phyloP scores from a whole-genome alignment of 306 rosid genomes.

The Mimosa pudica region DNA sequence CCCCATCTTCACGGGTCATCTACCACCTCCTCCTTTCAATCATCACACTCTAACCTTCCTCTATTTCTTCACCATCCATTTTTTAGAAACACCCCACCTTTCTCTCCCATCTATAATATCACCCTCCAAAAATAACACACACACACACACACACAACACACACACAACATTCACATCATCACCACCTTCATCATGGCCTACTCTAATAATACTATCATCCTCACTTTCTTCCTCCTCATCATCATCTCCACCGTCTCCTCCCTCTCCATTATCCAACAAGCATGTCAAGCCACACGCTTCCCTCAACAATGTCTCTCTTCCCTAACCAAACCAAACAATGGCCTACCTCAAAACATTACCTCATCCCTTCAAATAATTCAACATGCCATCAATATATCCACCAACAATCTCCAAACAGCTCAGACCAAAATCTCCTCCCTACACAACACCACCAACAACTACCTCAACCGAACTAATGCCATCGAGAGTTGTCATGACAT shows the following conservation, averaged over 20 bases:
- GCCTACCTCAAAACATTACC: constrained; percentile 42
- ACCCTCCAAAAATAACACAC: background rate
- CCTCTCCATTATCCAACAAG: constrained; percentile 36
- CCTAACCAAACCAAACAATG: constrained; percentile 29
- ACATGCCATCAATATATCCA: constrained; percentile 49
- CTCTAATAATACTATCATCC: background rate
- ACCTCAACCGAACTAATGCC: constrained; percentile 63
- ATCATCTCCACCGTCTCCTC: constrained; percentile 6
- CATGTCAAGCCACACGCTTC: constrained; percentile 83
- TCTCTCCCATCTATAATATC: background rate
- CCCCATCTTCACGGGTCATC: background rate
- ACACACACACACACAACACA: too few species aligned
- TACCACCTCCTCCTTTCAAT: background rate
- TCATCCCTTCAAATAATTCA: constrained; percentile 50
- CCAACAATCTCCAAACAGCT: constrained; percentile 55
- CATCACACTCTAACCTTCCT: too few species aligned
- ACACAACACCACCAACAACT: background rate
- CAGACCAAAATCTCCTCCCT: constrained; percentile 47
- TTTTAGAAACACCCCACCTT: background rate
- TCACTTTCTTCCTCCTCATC: background rate
- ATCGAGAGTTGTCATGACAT: constrained; percentile 60
- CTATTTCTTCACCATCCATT: background rate
- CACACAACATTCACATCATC: background rate
- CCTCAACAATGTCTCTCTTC: constrained; percentile 56
- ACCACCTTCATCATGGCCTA: background rate